A percentile compares a stretch with the other conserved stretches of the same genome.
Conservation (phyloP, 1,139 yeast genomes). For the Saccharomyces hybrid region DNA sequence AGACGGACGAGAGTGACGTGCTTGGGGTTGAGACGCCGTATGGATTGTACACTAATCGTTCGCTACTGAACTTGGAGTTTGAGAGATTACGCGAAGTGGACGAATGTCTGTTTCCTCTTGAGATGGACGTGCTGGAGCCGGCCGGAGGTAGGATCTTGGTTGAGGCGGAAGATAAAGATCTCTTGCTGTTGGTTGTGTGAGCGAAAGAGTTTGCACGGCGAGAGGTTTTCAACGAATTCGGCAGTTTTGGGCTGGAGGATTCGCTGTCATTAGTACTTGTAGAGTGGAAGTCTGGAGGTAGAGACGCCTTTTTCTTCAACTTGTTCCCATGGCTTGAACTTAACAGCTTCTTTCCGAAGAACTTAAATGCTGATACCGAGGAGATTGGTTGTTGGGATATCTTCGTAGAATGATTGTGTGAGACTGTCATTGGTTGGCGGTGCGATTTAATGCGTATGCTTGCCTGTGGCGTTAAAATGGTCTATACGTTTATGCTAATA, state of each 20-base stretch:
- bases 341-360: conserved; percentile 17
- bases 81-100: conserved; percentile 3
- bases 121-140: background rate
- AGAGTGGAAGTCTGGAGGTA: background rate
- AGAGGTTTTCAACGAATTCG: background rate
- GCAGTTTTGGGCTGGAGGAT: background rate
- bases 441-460: background rate
- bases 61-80: background rate
- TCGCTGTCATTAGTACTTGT: background rate
- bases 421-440: conserved; percentile 1
- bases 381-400: conserved; percentile 6
- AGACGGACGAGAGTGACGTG: conserved; percentile 1
- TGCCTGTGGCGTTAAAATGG: background rate
- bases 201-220: background rate
- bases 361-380: conserved; percentile 15
- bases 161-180: background rate
- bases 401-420: conserved; percentile 1
- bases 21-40: conserved; percentile 18
- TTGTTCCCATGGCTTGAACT: conserved; percentile 8
- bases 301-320: background rate
- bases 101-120: background rate
- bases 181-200: background rate
- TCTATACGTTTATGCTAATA: background rate
- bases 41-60: conserved; percentile 29
- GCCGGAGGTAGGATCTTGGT: background rate